A percentile compares a stretch with the other conserved stretches of the same genome.
Evolutionary conservation across 1,284 basidiomycete genomes (phyloP).

Genomic region (Flammula alnicola): DNA sequence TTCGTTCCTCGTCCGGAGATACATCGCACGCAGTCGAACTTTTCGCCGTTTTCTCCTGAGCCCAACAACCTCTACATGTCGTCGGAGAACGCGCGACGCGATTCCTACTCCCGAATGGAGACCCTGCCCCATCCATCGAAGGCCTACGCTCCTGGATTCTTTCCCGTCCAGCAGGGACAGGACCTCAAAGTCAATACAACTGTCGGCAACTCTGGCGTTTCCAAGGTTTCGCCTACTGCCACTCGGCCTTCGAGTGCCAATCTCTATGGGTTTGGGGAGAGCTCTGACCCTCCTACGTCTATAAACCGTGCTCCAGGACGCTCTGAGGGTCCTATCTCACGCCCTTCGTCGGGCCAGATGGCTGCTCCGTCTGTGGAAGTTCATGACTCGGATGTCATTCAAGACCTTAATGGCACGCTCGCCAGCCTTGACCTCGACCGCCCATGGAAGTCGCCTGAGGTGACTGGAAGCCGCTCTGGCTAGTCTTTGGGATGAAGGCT

Average conservation of each 20-base stretch:
- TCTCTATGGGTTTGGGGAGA: conserved; percentile 43
- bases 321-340: conserved; percentile 52
- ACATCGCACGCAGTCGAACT: conserved; percentile 43
- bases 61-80: conserved; percentile 45
- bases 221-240: conserved; percentile 49
- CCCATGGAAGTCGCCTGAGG: conserved; percentile 34
- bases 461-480: conserved; percentile 26
- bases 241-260: conserved; percentile 47
- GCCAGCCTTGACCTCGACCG: conserved; percentile 70
- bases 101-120: conserved; percentile 38
- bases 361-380: conserved; percentile 26
- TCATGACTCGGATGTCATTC: conserved; percentile 60
- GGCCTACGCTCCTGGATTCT: conserved; percentile 51
- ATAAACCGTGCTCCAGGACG: conserved; percentile 44
- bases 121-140: conserved; percentile 46
- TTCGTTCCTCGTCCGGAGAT: conserved; percentile 34
- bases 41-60: conserved; percentile 68
- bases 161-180: conserved; percentile 33
- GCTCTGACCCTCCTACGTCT: conserved; percentile 25
- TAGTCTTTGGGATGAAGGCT: neutral
- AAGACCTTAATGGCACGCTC: conserved; percentile 76
- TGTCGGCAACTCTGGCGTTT: conserved; percentile 22
- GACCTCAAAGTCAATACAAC: conserved; percentile 33
- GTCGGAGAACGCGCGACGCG: conserved; percentile 37
- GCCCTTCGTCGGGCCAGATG: conserved; percentile 52